Evolutionary conservation across 2,329 filamentous ascomycete genomes (phyloP), one percentile per base, ranked within the genome.

Genomic region (Fusarium sp.): DNA sequence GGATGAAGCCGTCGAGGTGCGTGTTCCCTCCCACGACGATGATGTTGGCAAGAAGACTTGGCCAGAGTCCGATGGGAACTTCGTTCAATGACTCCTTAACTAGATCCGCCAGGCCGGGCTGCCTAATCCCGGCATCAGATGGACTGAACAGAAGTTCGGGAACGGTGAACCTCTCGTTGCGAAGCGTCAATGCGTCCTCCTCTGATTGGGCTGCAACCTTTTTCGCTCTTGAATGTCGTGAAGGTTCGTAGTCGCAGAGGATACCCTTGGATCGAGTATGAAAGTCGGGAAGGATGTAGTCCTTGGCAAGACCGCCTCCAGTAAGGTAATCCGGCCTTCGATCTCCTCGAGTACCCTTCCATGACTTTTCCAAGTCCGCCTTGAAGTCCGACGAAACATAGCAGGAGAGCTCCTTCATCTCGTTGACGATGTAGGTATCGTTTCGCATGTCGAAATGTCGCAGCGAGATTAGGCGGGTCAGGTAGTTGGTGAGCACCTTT

Each of bases 381-480:
- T 87, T 86, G 82, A 98, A 98, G 79, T 97, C 91, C 1, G 90
- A 85, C 3, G 93, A 93, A 13, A 98, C 92, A 77, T 93, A 98
- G 80, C 94, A 97, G 1, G 93, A 92, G 6, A 92, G 89, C 81
- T 99, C 97, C 81, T 99, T 99, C 83, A 98, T 95, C 82, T 98
- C 94, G 79, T 98, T 98, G 81, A 98, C 95, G 60, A 98, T 92
- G 82, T 97, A 92, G 1, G 94, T 93, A 78, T 99, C 97, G 82
- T 97, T 95, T 72, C 97, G 92, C 91, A 99, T 95, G 81, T 98
- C 96, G 83, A 97, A 98, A 80, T 98, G 95, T 8, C 97, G 92
- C 16, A 97, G 88, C 1, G 95, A 98, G 20, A 98, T 91, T 18
- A 97, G 88, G 66, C 97, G 94, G 57, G 97, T 96, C 37, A 99